A percentile compares a stretch with the other conserved stretches of the same genome.
phyloP scores from a whole-genome alignment of 2,329 filamentous ascomycete species.

The Trichoderma sp. region DNA sequence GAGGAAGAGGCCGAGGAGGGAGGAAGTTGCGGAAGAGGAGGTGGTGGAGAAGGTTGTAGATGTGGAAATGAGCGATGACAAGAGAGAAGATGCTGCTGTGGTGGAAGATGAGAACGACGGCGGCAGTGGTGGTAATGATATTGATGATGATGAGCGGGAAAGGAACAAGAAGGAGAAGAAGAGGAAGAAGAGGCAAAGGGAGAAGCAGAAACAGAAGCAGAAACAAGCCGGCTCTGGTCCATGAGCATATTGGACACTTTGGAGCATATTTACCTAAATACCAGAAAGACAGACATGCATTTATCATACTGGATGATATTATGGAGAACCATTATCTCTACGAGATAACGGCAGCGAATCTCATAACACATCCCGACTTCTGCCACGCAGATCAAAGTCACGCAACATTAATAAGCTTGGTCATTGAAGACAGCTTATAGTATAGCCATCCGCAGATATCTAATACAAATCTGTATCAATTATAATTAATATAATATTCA shows the following conservation, averaged over 20 bases:
- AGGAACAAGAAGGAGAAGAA: slow-evolving; percentile 7
- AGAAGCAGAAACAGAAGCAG: slow-evolving; percentile 35
- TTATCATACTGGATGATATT: neutral
- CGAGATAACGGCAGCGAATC: too few species aligned
- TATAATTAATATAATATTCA: neutral
- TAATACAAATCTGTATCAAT: neutral
- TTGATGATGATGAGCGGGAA: slow-evolving; percentile 9
- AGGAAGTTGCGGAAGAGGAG: neutral
- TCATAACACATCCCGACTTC: too few species aligned
- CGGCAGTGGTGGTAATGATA: slow-evolving; percentile 4
- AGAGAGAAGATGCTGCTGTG: slow-evolving; percentile 9
- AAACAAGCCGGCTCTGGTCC: slow-evolving; percentile 5
- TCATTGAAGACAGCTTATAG: neutral
- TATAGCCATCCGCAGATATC: neutral
- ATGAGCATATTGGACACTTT: neutral
- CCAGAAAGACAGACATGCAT: neutral
- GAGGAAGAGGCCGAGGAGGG: slow-evolving; percentile 40
- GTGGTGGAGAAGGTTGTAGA: neutral
- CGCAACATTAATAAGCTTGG: neutral
- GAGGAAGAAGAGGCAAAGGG: slow-evolving; percentile 31
- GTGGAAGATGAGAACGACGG: slow-evolving; percentile 9
- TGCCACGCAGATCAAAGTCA: too few species aligned
- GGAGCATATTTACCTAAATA: neutral
- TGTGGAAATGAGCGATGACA: slow-evolving; percentile 40
- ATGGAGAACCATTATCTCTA: too few species aligned